These are phyloP conservation scores for Alternaria alternata DNA, from an alignment of 2,329 filamentous ascomycete genomes.

Conservation along the genomic window DNA sequence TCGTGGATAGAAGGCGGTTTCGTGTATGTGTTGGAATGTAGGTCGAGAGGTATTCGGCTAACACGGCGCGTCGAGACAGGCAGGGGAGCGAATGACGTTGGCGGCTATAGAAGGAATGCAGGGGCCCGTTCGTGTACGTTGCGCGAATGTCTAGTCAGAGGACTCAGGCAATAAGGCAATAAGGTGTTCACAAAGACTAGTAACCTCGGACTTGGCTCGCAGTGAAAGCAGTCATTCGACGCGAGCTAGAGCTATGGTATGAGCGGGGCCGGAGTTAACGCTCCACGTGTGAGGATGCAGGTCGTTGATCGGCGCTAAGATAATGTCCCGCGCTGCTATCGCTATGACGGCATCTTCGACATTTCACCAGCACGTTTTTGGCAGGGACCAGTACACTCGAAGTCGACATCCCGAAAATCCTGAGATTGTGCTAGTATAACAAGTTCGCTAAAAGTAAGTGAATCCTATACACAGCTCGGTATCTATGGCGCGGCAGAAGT, in stretches of 20 bases:
- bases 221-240: slow-evolving; percentile 9
- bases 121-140: not conserved
- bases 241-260: slow-evolving; percentile 17
- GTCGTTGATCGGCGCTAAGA: slow-evolving; percentile 17
- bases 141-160: not conserved
- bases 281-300: slow-evolving; percentile 27
- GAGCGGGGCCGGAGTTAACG: slow-evolving; percentile 20
- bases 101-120: slow-evolving; percentile 10
- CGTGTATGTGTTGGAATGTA: not conserved
- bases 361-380: slow-evolving; percentile 5
- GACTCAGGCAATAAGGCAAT: not conserved
- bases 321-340: slow-evolving; percentile 20
- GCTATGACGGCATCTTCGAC: slow-evolving; percentile 32
- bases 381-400: not conserved
- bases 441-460: not conserved
- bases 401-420: not conserved
- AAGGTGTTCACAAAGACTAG: not conserved
- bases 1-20: not conserved
- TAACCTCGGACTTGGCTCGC: not conserved
- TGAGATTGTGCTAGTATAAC: not conserved
- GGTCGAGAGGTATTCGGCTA: slow-evolving; percentile 9
- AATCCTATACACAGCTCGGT: not conserved
- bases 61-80: slow-evolving; percentile 19
- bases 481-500: not conserved
- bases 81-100: slow-evolving; percentile 22